Base-by-base conservation (phyloP, 2,329 filamentous ascomycete species). In the Plenodomus tracheiphilus region DNA sequence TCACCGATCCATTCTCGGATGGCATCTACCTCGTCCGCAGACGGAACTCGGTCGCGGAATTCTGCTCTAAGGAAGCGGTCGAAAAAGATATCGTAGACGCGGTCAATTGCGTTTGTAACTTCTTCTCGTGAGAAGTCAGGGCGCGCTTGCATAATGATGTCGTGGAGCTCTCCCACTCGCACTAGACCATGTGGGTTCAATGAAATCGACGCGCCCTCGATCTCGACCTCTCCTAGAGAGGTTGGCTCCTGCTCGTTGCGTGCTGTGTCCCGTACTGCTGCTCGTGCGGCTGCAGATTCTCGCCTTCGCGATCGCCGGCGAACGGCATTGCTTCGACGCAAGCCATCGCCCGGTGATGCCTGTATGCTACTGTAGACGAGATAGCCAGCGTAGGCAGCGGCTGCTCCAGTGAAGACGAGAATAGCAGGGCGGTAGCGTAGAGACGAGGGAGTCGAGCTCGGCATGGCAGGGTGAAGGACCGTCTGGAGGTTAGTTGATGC, bases 241-340 rank as follows among this genome's bases (percentile, higher is more conserved):
- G 53, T 47, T 11, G 62, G 35, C 21, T 65, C 51, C 37, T 59
- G 54, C 36, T 64, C 59, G 58, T 20, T 58, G 15, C 8, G 28
- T 10, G 35, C 16, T 4, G 35, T 8, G 9, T 4, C 18, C 44
- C 36, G 51, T 43, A 43, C 55, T 38, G 30, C 46, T 4, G 43
- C 32, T 38, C 54, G 61, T 18, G 59, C 56, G 6, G 55, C 46
- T 25, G 52, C 53, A 3, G 54, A 54, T 16, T 51, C 50, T 37
- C 35, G 35, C 13, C 35, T 37, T 30, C 55, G 46, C 72, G 73
- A 51, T 41, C 56, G 59, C 5, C 60, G 60, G 53, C 85, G 84
- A 32, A 89, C 66, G 10, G 87, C 86, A 69, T 88, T 89, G 65
- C 85, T 86, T 53, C 87, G 78, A 58, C 83, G 86, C 22, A 89